Evolutionary conservation across 371 early-diverging fungal genomes (phyloP).

Genomic region (Lichtheimia hyalospora): DNA sequence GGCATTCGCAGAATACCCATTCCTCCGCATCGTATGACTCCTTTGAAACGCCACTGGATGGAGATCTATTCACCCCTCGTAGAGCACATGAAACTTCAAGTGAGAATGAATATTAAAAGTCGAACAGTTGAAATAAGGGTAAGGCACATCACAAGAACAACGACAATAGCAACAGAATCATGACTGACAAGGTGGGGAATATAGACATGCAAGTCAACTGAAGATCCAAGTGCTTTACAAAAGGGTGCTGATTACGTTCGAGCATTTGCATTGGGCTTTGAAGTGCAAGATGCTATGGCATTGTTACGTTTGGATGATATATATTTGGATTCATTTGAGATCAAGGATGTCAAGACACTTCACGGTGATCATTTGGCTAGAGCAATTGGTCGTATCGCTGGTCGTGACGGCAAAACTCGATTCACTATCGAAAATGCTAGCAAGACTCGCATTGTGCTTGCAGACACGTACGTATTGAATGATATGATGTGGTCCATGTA

Average conservation of each 20-base stretch:
- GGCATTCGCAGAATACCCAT: conserved; percentile 85
- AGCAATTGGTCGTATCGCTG: conserved; percentile 99
- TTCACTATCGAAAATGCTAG: conserved; percentile 93
- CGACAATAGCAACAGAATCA: too few species aligned
- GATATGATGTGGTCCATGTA: not conserved
- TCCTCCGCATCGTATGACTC: conserved; percentile 91
- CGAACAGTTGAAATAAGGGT: conserved; percentile 91
- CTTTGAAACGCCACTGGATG: conserved; percentile 95
- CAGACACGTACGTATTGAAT: conserved; percentile 76
- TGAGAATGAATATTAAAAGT: conserved; percentile 92
- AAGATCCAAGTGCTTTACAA: conserved; percentile 86
- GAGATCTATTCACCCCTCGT: conserved; percentile 99
- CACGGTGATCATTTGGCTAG: conserved; percentile 96
- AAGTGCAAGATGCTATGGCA: conserved; percentile 93
- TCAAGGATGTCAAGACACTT: conserved; percentile 98
- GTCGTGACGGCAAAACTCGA: conserved; percentile 98
- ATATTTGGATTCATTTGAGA: conserved; percentile 95
- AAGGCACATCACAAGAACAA: conserved; percentile 7
- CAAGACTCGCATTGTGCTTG: conserved; percentile 96
- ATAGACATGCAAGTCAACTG: conserved; percentile 80
- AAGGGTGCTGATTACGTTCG: conserved; percentile 94
- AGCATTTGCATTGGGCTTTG: conserved; percentile 93
- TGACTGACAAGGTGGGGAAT: not conserved
- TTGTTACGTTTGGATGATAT: conserved; percentile 94
- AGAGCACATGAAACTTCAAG: conserved; percentile 95